These are phyloP conservation scores for Aspergillus pseudonomiae DNA, from an alignment of 2,329 filamentous ascomycete species.

Conservation along the genomic window DNA sequence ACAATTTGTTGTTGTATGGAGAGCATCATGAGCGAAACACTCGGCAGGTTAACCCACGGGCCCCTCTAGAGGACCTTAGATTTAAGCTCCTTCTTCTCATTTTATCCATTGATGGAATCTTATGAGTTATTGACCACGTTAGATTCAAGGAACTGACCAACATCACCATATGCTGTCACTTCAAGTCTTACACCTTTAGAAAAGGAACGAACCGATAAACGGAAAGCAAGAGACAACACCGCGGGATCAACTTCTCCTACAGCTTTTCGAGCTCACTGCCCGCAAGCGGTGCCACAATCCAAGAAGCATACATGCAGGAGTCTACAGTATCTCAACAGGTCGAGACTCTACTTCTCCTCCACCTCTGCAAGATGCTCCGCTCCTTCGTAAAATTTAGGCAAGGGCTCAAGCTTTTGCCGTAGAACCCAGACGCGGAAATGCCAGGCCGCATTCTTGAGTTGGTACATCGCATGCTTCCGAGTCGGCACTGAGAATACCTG, in stretches of 20 bases:
- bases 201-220: neutral
- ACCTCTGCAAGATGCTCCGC: conserved; percentile 22
- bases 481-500: conserved; percentile 59
- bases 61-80: neutral
- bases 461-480: conserved; percentile 45
- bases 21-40: too few species aligned
- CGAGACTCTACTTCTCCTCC: neutral
- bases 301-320: too few species aligned
- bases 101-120: neutral
- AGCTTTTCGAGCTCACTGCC: neutral
- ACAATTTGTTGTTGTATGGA: too few species aligned
- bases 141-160: neutral
- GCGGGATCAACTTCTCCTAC: neutral
- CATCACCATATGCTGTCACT: neutral
- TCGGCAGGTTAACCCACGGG: neutral
- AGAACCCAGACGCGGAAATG: conserved; percentile 45
- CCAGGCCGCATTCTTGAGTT: conserved; percentile 43
- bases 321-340: neutral
- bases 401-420: conserved; percentile 25
- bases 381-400: conserved; percentile 35
- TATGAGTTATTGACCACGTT: too few species aligned
- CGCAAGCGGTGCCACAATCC: neutral
- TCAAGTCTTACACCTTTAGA: neutral
- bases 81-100: neutral
- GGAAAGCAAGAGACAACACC: neutral